Conservation (phyloP, 768 basidiomycete species). For the Calvatia gigantea region DNA sequence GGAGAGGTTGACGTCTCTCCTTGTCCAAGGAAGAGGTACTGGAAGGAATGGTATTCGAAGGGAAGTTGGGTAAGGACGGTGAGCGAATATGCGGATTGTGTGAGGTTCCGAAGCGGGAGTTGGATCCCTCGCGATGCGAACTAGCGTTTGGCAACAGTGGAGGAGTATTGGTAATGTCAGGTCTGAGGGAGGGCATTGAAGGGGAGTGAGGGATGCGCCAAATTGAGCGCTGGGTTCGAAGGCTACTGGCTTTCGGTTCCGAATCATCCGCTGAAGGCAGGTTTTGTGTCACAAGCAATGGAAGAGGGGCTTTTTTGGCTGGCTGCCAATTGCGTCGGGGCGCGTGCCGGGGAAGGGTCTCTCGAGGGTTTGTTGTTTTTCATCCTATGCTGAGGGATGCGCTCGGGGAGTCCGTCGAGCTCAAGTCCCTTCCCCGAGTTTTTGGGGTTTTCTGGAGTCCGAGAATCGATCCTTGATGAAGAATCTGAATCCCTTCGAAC, state of each 20-base stretch:
- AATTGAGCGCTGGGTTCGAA: not conserved
- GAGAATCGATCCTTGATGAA: not conserved
- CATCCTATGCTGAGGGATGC: not conserved
- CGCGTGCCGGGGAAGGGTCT: not conserved
- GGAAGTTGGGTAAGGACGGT: conserved; percentile 3
- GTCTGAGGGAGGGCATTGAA: conserved; percentile 1
- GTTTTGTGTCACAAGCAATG: not conserved
- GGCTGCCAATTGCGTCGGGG: not conserved
- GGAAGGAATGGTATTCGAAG: not conserved
- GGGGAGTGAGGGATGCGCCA: conserved; percentile 3
- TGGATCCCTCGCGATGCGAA: not conserved
- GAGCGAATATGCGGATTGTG: not conserved
- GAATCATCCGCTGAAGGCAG: not conserved
- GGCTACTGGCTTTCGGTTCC: not conserved
- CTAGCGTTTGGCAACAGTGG: not conserved
- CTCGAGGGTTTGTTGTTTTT: not conserved
- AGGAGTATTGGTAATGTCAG: not conserved
- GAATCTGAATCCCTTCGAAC: not conserved
- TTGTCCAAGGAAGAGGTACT: not conserved
- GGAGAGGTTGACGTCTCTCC: not conserved
- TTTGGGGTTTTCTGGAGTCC: too few species aligned
- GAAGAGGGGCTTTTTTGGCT: not conserved
- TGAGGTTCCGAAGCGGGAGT: not conserved
- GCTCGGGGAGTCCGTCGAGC: not conserved
- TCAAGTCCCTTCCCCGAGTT: too few species aligned